Base-by-base conservation (phyloP, 345 rosid species). In the Cardamine resedifolia region DNA sequence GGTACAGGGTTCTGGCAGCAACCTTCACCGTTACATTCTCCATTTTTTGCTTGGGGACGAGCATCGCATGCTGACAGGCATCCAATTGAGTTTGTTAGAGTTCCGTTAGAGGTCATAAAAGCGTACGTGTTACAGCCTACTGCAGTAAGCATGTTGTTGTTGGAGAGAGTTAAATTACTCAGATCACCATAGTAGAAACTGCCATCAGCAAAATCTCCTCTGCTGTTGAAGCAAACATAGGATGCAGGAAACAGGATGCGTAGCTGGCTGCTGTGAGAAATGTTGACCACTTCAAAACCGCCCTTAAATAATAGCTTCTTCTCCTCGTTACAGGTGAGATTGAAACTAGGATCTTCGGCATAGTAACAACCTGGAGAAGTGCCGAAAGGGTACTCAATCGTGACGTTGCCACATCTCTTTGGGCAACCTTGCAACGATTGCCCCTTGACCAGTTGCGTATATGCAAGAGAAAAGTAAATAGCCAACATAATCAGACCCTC, bases 381-480 rank as follows among this genome's bases (percentile, higher is more conserved):
- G 10, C 83, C 81, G 23, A 80, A 82, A 8, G 85, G 85, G 68
- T 71, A 82, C 3, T 80, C 78, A 0, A 80, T 28, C 20, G 45
- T 10, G 10, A 68, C 14, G 5, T 56, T 8, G 2, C 81, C 85
- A 19, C 85, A 80, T 0, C 5, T 44, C 0, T 2, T 23, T 0
- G 0, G 16, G 67, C 82, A 81, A 24, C 8, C 41, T 28, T 0
- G 65, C 33, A 5, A 10, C n/a, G 45, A 1, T n/a, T 71, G 57
- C n/a, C 20, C 55, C 26, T 45, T 45, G 11, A 10, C 68, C 2
- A 45, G 68, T 41, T 47, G 24, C 4, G 11, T 48, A 18, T 16
- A 28, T 6, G 55, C 21, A 45, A 28, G 0, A 18, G 27, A 11
- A 19, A 6, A 45, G n/a, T n/a, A n/a, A n/a, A n/a, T 30, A 33